Evolutionary conservation across 176 grass and related monocot species (phyloP).

Genomic region (Avena sativa): DNA sequence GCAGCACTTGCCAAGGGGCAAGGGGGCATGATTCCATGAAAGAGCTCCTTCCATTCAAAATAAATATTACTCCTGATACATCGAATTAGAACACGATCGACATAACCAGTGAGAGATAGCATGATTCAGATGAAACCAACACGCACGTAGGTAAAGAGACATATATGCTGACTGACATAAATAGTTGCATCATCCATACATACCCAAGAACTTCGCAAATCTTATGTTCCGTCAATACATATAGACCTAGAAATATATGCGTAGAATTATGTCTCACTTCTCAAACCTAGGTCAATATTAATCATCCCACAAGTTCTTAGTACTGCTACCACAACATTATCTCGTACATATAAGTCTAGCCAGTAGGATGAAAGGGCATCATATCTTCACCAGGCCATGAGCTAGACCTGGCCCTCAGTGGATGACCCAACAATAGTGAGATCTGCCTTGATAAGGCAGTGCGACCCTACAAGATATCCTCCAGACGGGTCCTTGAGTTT

Average conservation of each 20-base stretch:
- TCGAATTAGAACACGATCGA: background rate
- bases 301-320: background rate
- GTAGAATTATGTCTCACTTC: background rate
- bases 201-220: background rate
- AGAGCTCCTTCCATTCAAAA: too few relatives aligned
- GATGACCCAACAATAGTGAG: slow-evolving; percentile 14
- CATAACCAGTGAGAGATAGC: background rate
- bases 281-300: background rate
- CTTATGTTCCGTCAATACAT: background rate
- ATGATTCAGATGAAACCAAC: background rate
- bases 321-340: background rate
- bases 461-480: background rate
- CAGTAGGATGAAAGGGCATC: too few relatives aligned
- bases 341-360: too few relatives aligned
- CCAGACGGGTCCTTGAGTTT: background rate
- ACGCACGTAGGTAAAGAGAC: background rate
- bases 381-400: too few relatives aligned
- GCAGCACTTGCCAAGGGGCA: background rate
- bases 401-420: background rate
- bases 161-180: background rate
- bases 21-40: too few relatives aligned
- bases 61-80: too few relatives aligned
- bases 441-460: background rate
- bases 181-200: background rate
- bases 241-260: background rate